These are phyloP conservation scores for Paraphaeosphaeria minitans DNA, from an alignment of 2,329 filamentous ascomycete species.

Conservation along the genomic window DNA sequence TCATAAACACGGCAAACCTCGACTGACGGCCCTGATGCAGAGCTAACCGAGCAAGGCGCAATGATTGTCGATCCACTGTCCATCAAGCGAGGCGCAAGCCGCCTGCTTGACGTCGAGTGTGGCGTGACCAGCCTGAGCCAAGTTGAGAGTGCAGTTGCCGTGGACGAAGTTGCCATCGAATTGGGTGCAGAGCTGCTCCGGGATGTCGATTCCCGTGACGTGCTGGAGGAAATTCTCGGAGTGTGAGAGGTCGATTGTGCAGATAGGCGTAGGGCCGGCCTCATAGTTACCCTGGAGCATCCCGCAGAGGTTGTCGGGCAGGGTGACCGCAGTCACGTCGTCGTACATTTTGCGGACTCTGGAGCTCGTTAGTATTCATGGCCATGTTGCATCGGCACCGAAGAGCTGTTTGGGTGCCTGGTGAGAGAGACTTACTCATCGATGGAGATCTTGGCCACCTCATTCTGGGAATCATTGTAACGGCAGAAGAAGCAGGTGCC, in stretches of 20 bases:
- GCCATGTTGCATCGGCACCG: too few species aligned
- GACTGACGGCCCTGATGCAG: not conserved
- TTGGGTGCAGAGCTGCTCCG: conserved; percentile 1
- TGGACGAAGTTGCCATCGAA: not conserved
- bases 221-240: not conserved
- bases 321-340: not conserved
- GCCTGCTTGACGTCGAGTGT: conserved; percentile 5
- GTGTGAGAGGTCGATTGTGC: conserved; percentile 1
- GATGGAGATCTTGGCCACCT: too few species aligned
- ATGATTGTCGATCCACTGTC: not conserved
- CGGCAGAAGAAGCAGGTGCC: not conserved
- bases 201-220: conserved; percentile 1
- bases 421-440: too few species aligned
- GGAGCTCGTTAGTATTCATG: too few species aligned
- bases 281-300: not conserved
- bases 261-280: not conserved
- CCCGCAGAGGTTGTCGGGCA: not conserved
- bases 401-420: too few species aligned
- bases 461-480: too few species aligned
- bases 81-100: not conserved
- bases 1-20: too few species aligned
- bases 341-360: not conserved
- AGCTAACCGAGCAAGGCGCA: not conserved
- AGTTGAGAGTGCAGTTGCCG: not conserved
- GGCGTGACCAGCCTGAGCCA: not conserved